These are phyloP conservation scores for Aristolochia californica DNA, from an alignment of 164 flowering plant genomes.

Conservation along the genomic window DNA sequence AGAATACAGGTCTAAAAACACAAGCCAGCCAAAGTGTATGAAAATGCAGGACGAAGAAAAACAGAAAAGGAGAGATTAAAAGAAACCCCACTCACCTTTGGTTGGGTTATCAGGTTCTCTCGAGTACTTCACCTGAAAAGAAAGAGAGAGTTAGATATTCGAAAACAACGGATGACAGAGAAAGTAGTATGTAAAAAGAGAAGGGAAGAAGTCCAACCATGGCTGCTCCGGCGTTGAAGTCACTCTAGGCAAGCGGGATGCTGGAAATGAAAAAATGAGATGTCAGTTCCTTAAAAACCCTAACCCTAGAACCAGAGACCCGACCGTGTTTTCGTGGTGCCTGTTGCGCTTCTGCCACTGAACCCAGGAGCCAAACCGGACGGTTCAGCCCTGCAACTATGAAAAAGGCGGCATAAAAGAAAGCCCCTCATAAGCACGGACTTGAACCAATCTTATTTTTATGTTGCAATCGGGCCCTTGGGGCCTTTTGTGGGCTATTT, in stretches of 20 bases:
- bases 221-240: background rate
- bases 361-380: too few species aligned
- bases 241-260: background rate
- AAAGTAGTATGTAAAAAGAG: background rate
- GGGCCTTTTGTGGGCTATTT: too few species aligned
- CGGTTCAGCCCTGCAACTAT: too few species aligned
- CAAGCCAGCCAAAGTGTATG: background rate
- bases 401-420: too few species aligned
- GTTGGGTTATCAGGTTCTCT: constrained; percentile 66
- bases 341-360: too few species aligned
- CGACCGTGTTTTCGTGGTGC: background rate
- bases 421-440: too few species aligned
- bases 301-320: background rate
- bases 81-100: constrained; percentile 34
- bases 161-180: background rate
- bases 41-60: background rate
- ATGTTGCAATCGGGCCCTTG: too few species aligned
- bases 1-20: background rate
- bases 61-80: background rate
- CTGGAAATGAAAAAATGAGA: background rate
- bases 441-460: too few species aligned
- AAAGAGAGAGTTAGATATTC: background rate
- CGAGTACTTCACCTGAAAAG: constrained; percentile 55
- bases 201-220: background rate
- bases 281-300: background rate